Evolutionary conservation across 371 early-diverging fungal genomes (phyloP).

Genomic region (Actinomucor elegans): DNA sequence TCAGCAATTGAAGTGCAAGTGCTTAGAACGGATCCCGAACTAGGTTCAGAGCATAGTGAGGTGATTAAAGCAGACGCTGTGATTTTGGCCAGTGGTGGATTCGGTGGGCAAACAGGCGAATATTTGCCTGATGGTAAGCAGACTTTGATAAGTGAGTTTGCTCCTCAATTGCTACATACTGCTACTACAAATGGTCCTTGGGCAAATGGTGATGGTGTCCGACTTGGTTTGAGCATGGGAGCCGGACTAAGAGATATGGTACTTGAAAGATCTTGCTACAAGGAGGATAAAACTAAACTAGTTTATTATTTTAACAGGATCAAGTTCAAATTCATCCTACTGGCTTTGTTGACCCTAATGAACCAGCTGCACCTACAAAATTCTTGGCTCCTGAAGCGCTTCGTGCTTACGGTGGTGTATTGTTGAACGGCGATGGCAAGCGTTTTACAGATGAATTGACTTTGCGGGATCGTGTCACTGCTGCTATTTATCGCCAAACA

Average conservation of each 20-base stretch:
- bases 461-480: constrained; percentile 60
- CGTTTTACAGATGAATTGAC: constrained; percentile 79
- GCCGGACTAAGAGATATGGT: constrained; percentile 79
- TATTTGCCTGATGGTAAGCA: constrained; percentile 21
- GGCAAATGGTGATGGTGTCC: constrained; percentile 83
- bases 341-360: constrained; percentile 74
- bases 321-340: constrained; percentile 85
- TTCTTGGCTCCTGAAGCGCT: constrained; percentile 83
- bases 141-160: constrained; percentile 46
- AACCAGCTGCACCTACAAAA: constrained; percentile 61
- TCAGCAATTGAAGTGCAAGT: constrained; percentile 21
- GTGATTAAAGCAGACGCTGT: constrained; percentile 27
- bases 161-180: constrained; percentile 62
- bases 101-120: constrained; percentile 28
- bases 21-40: constrained; percentile 7
- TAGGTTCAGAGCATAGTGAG: constrained; percentile 26
- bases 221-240: constrained; percentile 61
- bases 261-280: background rate
- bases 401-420: constrained; percentile 77
- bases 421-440: constrained; percentile 63
- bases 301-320: constrained; percentile 20
- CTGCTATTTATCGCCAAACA: constrained; percentile 41
- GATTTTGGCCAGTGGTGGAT: constrained; percentile 38
- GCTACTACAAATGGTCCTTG: constrained; percentile 86
- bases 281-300: background rate